Conservation (phyloP, 768 basidiomycete genomes). For the Cyathus striatus region DNA sequence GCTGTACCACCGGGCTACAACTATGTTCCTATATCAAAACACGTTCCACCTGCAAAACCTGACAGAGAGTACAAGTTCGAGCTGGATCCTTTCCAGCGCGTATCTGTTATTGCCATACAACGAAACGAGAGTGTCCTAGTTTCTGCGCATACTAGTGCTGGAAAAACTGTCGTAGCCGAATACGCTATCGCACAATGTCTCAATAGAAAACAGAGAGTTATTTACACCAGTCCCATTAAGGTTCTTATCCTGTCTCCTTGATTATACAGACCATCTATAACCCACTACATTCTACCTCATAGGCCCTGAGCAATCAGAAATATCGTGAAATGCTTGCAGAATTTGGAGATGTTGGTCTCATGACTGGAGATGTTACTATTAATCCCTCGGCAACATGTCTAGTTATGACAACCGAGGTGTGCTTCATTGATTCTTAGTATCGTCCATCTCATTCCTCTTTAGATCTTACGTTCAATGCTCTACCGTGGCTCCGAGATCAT, state of each 20-base stretch:
- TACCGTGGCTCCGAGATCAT: constrained; percentile 98
- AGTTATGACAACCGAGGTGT: constrained; percentile 98
- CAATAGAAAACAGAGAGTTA: constrained; percentile 90
- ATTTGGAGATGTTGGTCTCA: constrained; percentile 96
- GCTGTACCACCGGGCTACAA: constrained; percentile 90
- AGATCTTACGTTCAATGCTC: constrained; percentile 98
- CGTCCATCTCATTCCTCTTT: background rate
- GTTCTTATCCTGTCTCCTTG: constrained; percentile 40
- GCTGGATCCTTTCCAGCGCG: constrained; percentile 95
- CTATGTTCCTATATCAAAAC: constrained; percentile 85
- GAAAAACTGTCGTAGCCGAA: constrained; percentile 99
- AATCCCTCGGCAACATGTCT: constrained; percentile 95
- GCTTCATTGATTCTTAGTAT: constrained; percentile 11
- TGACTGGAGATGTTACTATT: constrained; percentile 99
- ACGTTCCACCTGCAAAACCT: constrained; percentile 87
- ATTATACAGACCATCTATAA: constrained; percentile 13
- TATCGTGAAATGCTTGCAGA: constrained; percentile 96
- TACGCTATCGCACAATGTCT: constrained; percentile 98
- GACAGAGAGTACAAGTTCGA: constrained; percentile 93
- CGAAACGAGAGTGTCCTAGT: constrained; percentile 97
- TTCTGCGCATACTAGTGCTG: constrained; percentile 97
- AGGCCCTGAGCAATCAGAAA: constrained; percentile 99
- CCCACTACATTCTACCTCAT: constrained; percentile 14
- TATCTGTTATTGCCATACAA: constrained; percentile 93
- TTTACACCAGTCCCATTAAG: constrained; percentile 99